Base-by-base conservation (phyloP, 2,329 filamentous ascomycete species). In the Ophiostoma himal-ulmi region DNA sequence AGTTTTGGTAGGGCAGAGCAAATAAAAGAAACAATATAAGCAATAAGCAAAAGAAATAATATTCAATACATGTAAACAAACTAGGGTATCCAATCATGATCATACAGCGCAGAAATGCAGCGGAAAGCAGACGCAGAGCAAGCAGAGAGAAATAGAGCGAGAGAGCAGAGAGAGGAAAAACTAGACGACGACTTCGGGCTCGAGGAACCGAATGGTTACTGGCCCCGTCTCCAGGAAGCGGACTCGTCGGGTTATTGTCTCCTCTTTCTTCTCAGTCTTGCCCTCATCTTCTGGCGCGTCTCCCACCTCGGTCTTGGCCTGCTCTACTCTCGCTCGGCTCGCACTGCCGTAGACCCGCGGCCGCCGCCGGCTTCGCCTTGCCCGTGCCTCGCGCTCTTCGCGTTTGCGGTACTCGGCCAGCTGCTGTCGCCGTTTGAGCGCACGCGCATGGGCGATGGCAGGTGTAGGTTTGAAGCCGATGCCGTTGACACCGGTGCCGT, bases 381-480 rank as follows among this genome's bases (percentile, higher is more conserved):
- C 83, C 67, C 88, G 81, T 4, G 87, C 87, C 70, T 90, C 86
- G 67, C 81, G 82, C 75, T 87, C 86, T 75, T 89, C 86, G 30
- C 88, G 82, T 74, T 83, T 86, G 73, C 81, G 83, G 76, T 89
- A 90, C 65, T 88, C 87, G 11, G 83, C 83, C 75, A 90, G 82
- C 77, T 90, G 88, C 77, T 87, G 84, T 70, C 82, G 82, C 57
- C 88, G 81, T 75, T 85, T 87, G 77, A 85, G 81, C 1, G 83
- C 80, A 22, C 88, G 82, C 5, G 84, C 83, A 70, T 86, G 83
- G 7, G 87, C 87, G 64, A 89, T 81, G 26, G 86, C 86, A 6
- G 87, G 82, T 0, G 87, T 89, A 1, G 88, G 88, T 74, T 83
- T 86, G 79, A 90, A 90, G 0, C 88, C 88, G 72, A 90, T 86